phyloP scores from a whole-genome alignment of 2,329 filamentous ascomycete species.

The Exophiala sp. region DNA sequence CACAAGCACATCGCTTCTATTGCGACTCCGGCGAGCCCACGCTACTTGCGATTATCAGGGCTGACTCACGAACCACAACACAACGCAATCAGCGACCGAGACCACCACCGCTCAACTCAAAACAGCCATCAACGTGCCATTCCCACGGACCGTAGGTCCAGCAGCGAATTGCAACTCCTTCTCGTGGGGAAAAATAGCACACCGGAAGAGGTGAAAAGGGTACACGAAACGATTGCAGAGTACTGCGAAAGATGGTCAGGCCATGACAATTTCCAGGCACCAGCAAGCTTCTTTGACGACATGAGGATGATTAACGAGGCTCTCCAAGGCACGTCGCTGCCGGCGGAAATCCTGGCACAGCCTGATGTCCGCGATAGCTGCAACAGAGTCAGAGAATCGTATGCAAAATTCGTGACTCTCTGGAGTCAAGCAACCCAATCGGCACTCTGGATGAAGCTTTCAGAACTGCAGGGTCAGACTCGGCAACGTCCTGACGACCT shows the following conservation, averaged over 20 bases:
- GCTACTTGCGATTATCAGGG: background rate
- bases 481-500: background rate
- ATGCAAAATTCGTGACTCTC: constrained; percentile 1
- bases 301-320: constrained; percentile 9
- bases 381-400: background rate
- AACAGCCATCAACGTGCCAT: background rate
- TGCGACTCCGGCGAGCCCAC: background rate
- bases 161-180: background rate
- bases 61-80: background rate
- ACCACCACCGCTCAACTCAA: background rate
- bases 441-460: constrained; percentile 3
- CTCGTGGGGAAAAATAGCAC: constrained; percentile 1
- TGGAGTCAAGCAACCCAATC: constrained; percentile 2
- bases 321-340: constrained; percentile 3
- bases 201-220: background rate
- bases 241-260: constrained; percentile 12
- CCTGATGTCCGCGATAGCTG: background rate
- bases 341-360: constrained; percentile 1
- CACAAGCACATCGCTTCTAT: background rate
- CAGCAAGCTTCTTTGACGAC: constrained; percentile 11
- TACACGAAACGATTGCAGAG: constrained; percentile 1
- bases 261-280: background rate
- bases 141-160: background rate
- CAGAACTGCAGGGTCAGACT: background rate
- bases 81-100: background rate